Base-by-base conservation (phyloP, 179 eudicot species). In the Patellifolia procumbens region DNA sequence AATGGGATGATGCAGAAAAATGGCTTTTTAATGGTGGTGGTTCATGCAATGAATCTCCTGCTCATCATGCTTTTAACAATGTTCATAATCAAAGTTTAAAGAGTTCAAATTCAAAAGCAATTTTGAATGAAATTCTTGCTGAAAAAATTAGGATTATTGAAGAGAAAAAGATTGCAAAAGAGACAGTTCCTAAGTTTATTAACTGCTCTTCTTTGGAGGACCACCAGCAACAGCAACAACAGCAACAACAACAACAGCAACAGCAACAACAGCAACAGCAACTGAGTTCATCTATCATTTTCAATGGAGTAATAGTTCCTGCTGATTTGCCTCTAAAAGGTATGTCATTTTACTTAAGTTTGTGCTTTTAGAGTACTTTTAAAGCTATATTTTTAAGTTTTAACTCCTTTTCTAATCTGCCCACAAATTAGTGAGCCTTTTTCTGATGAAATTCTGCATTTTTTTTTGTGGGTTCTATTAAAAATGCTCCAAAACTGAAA, bases 1-100 rank as follows among this genome's bases (percentile, higher is more conserved):
- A 91, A 62, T 93, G 98, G 98, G 97, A 91, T 76, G 98, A 93
- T 84, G 98, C 98, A 19, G 90, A 91, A 31, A 93, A 92, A 84
- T 93, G 98, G 98, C 85, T 93, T 12, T 76, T 86, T 62, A 76
- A 78, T 45, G 79, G 84, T 42, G 83, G 78, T 35, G 80, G 84
- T 59, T 84, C 95, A 52, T 83, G 86, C 77, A 79, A 88, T 39
- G 88, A 85, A 19, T 90, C 97, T 9, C 96, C 93, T 76, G 89
- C 88, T 42, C 83, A 82, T 68, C 76, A 26, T 32, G 0, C 17
- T 26, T 9, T 19, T 39, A 26, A 28, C 16, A 74, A 64, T 61
- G 16, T 26, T 29, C 51, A 62, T 56, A 15, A 59, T 34, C 9
- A 73, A 48, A 37, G 22, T 72, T 13, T 48, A 39, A 74, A 62